Conservation (phyloP, 495 filamentous ascomycete species). For the Glonium stellatum region DNA sequence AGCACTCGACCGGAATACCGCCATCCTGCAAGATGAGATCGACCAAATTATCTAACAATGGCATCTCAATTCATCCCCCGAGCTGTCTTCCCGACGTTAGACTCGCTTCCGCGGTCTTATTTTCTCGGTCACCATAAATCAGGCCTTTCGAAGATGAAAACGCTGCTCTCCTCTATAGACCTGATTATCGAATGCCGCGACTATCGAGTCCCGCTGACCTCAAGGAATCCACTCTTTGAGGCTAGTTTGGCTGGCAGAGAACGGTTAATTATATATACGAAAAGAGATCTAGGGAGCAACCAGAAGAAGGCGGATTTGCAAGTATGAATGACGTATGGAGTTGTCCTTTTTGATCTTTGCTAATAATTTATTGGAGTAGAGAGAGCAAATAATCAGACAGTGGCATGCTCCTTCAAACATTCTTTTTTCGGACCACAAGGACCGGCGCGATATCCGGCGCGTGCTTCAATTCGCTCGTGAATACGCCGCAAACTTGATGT, state of each 20-base stretch:
- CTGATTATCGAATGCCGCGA: conserved; percentile 94
- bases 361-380: conserved; percentile 20
- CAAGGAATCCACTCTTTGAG: conserved; percentile 88
- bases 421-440: conserved; percentile 56
- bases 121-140: conserved; percentile 91
- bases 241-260: conserved; percentile 58
- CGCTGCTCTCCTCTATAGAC: conserved; percentile 69
- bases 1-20: too few species aligned
- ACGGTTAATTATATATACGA: conserved; percentile 85
- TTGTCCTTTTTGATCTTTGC: too few species aligned
- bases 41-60: conserved; percentile 8
- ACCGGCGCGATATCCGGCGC: conserved; percentile 43
- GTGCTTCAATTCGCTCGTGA: conserved; percentile 53
- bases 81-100: conserved; percentile 55
- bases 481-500: conserved; percentile 41
- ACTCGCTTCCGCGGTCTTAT: conserved; percentile 79
- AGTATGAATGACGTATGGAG: conserved; percentile 20
- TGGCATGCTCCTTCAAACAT: conserved; percentile 54
- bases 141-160: conserved; percentile 80
- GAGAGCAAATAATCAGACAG: conserved; percentile 47
- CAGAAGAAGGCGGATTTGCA: conserved; percentile 25
- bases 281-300: conserved; percentile 63
- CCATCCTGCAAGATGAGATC: too few species aligned
- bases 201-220: conserved; percentile 80
- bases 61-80: conserved; percentile 63